Percentiles rank a stretch among this genome's conserved stretches.
Evolutionary conservation across 495 filamentous ascomycete species (phyloP).

Genomic region (Neurospora discreta): DNA sequence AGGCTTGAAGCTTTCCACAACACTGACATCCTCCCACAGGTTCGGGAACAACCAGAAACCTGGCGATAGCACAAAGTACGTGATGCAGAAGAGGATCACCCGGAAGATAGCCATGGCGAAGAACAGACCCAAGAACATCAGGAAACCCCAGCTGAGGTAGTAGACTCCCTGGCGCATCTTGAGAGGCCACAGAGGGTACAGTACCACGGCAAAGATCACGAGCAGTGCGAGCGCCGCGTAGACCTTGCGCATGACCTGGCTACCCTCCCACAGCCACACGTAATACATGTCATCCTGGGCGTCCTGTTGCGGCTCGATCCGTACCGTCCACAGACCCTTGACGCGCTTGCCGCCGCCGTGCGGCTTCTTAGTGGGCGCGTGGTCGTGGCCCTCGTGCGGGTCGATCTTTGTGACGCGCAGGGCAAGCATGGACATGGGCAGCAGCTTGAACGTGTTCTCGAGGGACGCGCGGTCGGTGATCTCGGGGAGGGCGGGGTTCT

Average conservation of each 20-base stretch:
- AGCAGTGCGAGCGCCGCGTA: constrained; percentile 76
- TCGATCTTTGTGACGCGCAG: constrained; percentile 84
- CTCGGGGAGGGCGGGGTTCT: constrained; percentile 80
- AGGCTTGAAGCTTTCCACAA: constrained; percentile 94
- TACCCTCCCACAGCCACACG: constrained; percentile 91
- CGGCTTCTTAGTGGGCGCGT: constrained; percentile 42
- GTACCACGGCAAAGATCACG: constrained; percentile 72
- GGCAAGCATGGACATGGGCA: constrained; percentile 90
- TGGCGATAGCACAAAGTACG: constrained; percentile 72
- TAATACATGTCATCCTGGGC: constrained; percentile 85
- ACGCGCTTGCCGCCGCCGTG: constrained; percentile 54
- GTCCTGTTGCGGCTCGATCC: constrained; percentile 94
- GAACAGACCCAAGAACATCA: constrained; percentile 86
- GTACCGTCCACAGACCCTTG: constrained; percentile 95
- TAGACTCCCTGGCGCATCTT: constrained; percentile 87
- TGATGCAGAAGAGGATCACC: constrained; percentile 87
- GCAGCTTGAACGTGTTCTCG: constrained; percentile 88
- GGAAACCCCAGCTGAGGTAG: constrained; percentile 92
- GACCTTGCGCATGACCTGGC: constrained; percentile 84
- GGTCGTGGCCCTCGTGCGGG: constrained; percentile 58
- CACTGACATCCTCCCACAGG: constrained; percentile 95
- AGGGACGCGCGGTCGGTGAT: constrained; percentile 77
- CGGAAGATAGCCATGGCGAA: constrained; percentile 97
- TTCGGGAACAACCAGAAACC: constrained; percentile 98
- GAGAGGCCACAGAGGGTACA: constrained; percentile 96